These are phyloP conservation scores for Zychaea mexicana DNA, from an alignment of 371 early-diverging fungal species.

Conservation along the genomic window DNA sequence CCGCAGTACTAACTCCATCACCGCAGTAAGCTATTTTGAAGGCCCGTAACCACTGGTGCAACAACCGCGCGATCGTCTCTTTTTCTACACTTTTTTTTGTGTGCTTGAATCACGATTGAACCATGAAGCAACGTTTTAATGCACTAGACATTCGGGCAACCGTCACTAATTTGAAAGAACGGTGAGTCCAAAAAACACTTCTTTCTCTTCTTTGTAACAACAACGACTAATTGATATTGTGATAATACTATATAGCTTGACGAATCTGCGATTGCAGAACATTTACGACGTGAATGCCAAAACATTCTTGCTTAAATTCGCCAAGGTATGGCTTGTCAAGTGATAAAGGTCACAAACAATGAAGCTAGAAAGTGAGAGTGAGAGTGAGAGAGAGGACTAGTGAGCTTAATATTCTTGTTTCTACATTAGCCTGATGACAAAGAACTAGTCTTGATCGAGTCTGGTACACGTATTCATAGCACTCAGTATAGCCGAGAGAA, in stretches of 20 bases:
- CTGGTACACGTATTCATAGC: conserved; percentile 92
- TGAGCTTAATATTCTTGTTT: not conserved
- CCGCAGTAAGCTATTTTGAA: not conserved
- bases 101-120: not conserved
- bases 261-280: conserved; percentile 90
- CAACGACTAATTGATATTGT: not conserved
- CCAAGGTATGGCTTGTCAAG: no score
- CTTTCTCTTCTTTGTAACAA: no score
- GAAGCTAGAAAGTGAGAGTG: no score
- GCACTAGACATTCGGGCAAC: conserved; percentile 88
- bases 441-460: conserved; percentile 89
- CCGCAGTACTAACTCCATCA: no score
- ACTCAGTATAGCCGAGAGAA: conserved; percentile 91
- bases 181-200: conserved; percentile 37
- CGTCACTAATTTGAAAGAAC: conserved; percentile 69
- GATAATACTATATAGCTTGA: conserved; percentile 45
- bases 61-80: not conserved
- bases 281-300: conserved; percentile 92
- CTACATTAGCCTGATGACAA: conserved; percentile 75
- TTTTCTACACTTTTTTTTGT: not conserved
- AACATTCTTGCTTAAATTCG: conserved; percentile 93
- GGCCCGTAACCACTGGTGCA: not conserved
- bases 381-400: no score
- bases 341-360: no score
- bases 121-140: conserved; percentile 82